A percentile compares a stretch with the other conserved stretches of the same genome.
These are phyloP conservation scores for Brettanomyces nanus DNA, from an alignment of 805 yeast species.

Conservation along the genomic window DNA sequence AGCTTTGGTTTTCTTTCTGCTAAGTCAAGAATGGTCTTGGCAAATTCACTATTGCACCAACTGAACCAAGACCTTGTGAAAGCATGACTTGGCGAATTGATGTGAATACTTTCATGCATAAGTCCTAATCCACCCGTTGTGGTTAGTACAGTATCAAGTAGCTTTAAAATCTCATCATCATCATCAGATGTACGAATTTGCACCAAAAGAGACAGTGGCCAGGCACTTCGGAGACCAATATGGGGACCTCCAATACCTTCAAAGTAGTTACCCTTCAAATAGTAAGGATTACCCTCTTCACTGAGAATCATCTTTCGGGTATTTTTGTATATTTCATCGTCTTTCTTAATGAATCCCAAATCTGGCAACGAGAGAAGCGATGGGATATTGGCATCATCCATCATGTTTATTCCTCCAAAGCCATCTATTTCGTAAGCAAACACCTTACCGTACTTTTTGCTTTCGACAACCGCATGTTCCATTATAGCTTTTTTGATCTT, in stretches of 20 bases:
- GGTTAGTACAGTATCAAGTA: conserved; percentile 42
- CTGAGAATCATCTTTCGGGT: conserved; percentile 71
- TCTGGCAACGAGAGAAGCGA: conserved; percentile 76
- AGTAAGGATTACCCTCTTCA: conserved; percentile 72
- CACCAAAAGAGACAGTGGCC: conserved; percentile 86
- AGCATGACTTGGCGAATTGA: conserved; percentile 40
- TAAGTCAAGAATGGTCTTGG: conserved; percentile 71
- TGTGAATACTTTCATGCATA: conserved; percentile 77
- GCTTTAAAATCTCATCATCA: conserved; percentile 54
- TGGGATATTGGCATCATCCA: conserved; percentile 93
- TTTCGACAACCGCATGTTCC: conserved; percentile 56
- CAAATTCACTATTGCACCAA: conserved; percentile 91
- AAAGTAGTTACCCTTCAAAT: conserved; percentile 50
- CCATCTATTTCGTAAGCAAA: conserved; percentile 90
- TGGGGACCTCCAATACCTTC: conserved; percentile 90
- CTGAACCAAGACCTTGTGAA: conserved; percentile 88
- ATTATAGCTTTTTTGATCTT: conserved; percentile 48
- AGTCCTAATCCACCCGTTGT: conserved; percentile 71
- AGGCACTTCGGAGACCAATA: conserved; percentile 68
- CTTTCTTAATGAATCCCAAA: conserved; percentile 47
- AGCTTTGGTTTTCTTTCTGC: conserved; percentile 68
- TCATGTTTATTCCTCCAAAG: conserved; percentile 59
- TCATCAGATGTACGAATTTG: conserved; percentile 67
- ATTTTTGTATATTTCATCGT: conserved; percentile 61
- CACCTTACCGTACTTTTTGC: conserved; percentile 64